These are phyloP conservation scores for Podosphaera leucotricha DNA, from an alignment of 2,329 filamentous ascomycete genomes.

Conservation along the genomic window DNA sequence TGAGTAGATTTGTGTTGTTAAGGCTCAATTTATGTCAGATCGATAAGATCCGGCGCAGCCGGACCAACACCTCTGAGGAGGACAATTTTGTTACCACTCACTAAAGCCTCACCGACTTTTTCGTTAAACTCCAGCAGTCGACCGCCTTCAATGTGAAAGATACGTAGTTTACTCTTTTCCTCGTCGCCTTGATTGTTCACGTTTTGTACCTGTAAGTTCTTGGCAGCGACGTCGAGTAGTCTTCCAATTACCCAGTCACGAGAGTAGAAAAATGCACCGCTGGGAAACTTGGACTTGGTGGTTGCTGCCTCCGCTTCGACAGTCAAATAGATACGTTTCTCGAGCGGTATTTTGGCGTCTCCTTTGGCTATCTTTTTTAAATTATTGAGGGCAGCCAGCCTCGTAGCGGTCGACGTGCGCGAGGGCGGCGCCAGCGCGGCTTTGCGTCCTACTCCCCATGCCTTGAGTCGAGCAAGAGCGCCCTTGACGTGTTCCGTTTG, in stretches of 20 bases:
- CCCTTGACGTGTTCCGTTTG: constrained; percentile 41
- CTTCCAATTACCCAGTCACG: constrained; percentile 78
- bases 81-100: constrained; percentile 75
- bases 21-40: constrained; percentile 12
- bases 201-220: constrained; percentile 56
- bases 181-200: constrained; percentile 55
- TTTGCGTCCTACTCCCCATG: constrained; percentile 59
- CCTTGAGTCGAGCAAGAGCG: constrained; percentile 53
- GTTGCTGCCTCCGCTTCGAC: constrained; percentile 81
- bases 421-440: constrained; percentile 39
- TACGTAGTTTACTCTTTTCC: constrained; percentile 57
- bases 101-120: constrained; percentile 50
- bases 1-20: too few relatives aligned
- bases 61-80: constrained; percentile 64
- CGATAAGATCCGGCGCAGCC: constrained; percentile 47
- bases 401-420: constrained; percentile 36
- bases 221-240: constrained; percentile 56
- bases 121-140: constrained; percentile 69
- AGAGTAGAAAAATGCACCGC: constrained; percentile 58
- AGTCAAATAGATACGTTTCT: constrained; percentile 75
- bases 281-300: constrained; percentile 59
- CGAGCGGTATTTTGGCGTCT: constrained; percentile 52
- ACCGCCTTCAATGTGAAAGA: constrained; percentile 86
- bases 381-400: constrained; percentile 45
- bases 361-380: constrained; percentile 81